Evolutionary conservation across 805 yeast species (phyloP), one percentile per base, ranked within the genome.

Genomic region (Candida nonsorbophila): DNA sequence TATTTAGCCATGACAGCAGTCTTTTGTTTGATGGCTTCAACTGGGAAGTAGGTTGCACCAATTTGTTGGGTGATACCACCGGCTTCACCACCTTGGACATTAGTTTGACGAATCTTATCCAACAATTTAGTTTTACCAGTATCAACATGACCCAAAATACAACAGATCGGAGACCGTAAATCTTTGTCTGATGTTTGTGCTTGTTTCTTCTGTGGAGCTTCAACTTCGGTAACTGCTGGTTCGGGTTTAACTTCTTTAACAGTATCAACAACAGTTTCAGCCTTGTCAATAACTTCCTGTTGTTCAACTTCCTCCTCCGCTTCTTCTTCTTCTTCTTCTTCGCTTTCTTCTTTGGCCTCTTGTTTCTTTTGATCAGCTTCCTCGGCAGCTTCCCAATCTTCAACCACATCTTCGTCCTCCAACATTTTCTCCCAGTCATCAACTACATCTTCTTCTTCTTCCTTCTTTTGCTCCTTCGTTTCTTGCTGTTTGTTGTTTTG

Each of bases 1-100:
- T 78, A 83, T 41, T 77, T 69, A 33, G 84, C 76, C 97, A 92
- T 90, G 28, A 83, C 94, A 25, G 77, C 82, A 16, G 97, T 92
- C 67, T 92, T 92, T 52, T 78, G 78, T 59, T 80, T 79, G 50
- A 92, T 85, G 24, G 97, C 87, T 17, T 83, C 94, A 44, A 92
- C 87, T 38, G 98, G 98, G 85, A 92, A 92, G 59, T 92, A 92
- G 14, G 99, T 92, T 33, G 99, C 99, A 77, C 99, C 99, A 55
- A 92, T 92, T 67, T 92, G 99, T 74, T 92, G 99, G 42, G 99
- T 92, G 58, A 92, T 92, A 70, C 99, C 99, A 70, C 99, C 99
- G 32, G 99, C 99, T 69, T 92, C 99, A 54, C 98, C 99, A 58
- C 97, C 99, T 69, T 92, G 99, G 38, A 92, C 99, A 53, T 92